These are phyloP conservation scores for Neopestalotiopsis rosae DNA, from an alignment of 2,329 filamentous ascomycete species.

Conservation along the genomic window DNA sequence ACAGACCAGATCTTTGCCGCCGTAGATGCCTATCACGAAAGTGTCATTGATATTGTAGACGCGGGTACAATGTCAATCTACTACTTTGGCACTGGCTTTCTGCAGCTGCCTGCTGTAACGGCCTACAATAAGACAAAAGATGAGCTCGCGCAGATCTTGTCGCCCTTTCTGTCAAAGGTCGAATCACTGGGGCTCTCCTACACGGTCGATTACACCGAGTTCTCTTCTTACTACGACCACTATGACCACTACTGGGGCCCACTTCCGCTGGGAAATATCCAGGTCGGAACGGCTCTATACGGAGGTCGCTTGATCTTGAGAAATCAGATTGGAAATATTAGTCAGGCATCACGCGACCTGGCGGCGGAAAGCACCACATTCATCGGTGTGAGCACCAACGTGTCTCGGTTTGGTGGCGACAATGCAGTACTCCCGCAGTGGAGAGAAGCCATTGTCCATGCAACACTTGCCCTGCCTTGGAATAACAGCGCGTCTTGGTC, in stretches of 20 bases:
- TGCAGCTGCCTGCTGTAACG: slow-evolving; percentile 29
- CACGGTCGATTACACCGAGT: slow-evolving; percentile 31
- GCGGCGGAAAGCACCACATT: slow-evolving; percentile 36
- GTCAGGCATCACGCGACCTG: slow-evolving; percentile 28
- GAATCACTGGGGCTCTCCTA: slow-evolving; percentile 29
- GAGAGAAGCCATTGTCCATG: slow-evolving; percentile 35
- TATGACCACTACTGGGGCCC: slow-evolving; percentile 42
- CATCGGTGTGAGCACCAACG: slow-evolving; percentile 37
- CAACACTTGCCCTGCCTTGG: slow-evolving; percentile 26
- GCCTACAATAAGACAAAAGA: slow-evolving; percentile 32
- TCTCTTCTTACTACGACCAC: slow-evolving; percentile 37
- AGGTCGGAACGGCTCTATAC: slow-evolving; percentile 29
- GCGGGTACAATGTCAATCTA: slow-evolving; percentile 30
- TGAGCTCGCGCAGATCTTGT: slow-evolving; percentile 32
- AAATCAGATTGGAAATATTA: slow-evolving; percentile 18
- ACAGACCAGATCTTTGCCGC: slow-evolving; percentile 24
- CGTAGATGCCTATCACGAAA: slow-evolving; percentile 20
- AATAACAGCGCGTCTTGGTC: slow-evolving; percentile 26
- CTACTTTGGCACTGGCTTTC: slow-evolving; percentile 24
- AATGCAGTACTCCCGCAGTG: slow-evolving; percentile 42
- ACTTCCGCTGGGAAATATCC: slow-evolving; percentile 26
- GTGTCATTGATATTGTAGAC: slow-evolving; percentile 30
- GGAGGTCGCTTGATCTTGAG: slow-evolving; percentile 42
- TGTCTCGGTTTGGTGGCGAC: slow-evolving; percentile 31
- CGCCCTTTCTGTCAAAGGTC: slow-evolving; percentile 32